These are phyloP conservation scores for Annulohypoxylon maeteangense DNA, from an alignment of 495 filamentous ascomycete species.

Conservation along the genomic window DNA sequence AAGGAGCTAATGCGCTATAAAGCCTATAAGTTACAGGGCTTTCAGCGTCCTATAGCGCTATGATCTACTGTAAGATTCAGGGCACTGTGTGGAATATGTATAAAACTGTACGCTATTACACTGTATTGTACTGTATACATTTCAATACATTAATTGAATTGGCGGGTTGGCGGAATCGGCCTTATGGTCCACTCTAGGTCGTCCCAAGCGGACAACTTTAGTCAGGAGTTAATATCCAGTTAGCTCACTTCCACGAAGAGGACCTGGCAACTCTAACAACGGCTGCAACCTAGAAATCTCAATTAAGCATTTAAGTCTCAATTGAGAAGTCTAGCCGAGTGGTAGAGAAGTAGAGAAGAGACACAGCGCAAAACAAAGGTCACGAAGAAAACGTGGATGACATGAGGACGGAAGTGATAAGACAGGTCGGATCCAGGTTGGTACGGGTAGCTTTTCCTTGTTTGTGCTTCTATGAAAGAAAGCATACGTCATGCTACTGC, in stretches of 20 bases:
- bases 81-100: no score
- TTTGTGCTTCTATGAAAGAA: slow-evolving; percentile 1
- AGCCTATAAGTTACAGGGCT: no score
- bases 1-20: no score
- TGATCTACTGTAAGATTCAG: no score
- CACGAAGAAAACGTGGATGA: slow-evolving; percentile 10
- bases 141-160: no score
- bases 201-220: slow-evolving; percentile 18
- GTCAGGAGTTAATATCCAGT: no score
- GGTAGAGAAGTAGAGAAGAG: background rate
- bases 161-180: no score
- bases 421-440: slow-evolving; percentile 18
- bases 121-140: no score
- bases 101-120: no score
- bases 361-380: background rate
- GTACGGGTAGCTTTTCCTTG: slow-evolving; percentile 16
- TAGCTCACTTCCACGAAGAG: slow-evolving; percentile 1
- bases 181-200: no score
- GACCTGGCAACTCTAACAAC: background rate
- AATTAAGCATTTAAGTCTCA: background rate
- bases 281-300: background rate
- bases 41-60: no score
- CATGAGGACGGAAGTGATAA: background rate
- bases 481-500: slow-evolving; percentile 32
- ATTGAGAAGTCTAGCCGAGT: slow-evolving; percentile 11